These are phyloP conservation scores for Phytophthora idaei DNA, from an alignment of 352 stramenopile species.

Conservation along the genomic window DNA sequence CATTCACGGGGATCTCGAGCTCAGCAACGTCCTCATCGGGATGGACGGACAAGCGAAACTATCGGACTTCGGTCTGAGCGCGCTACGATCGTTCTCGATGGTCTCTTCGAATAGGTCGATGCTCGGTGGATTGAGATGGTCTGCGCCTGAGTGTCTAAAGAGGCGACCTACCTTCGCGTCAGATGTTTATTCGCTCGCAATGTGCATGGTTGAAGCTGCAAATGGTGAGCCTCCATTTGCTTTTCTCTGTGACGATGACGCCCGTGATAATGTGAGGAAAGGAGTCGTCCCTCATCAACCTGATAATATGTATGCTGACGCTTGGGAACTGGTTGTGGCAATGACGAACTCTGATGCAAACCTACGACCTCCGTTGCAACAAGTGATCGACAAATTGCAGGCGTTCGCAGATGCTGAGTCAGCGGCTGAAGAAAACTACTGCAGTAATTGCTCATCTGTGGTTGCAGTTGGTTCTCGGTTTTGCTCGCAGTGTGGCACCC, in stretches of 20 bases:
- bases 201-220: slow-evolving; percentile 7
- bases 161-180: neutral
- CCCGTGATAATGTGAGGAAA: slow-evolving; percentile 12
- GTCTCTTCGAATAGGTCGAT: neutral
- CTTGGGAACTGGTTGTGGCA: slow-evolving; percentile 2
- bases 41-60: neutral
- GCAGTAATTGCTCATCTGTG: neutral
- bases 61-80: neutral
- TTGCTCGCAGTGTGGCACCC: slow-evolving; percentile 6
- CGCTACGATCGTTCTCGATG: neutral
- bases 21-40: neutral
- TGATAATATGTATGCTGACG: neutral
- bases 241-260: slow-evolving; percentile 8
- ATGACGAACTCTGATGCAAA: slow-evolving; percentile 9
- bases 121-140: slow-evolving; percentile 3
- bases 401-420: neutral
- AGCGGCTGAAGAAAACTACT: neutral
- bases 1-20: neutral
- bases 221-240: slow-evolving; percentile 1
- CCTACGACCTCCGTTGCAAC: neutral
- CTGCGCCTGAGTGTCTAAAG: slow-evolving; percentile 4
- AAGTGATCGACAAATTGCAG: slow-evolving; percentile 8
- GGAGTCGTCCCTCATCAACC: slow-evolving; percentile 5
- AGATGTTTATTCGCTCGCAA: slow-evolving; percentile 7
- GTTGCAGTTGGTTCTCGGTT: neutral